phyloP scores from a whole-genome alignment of 2,329 filamentous ascomycete species.

The Penicillium griseofulvum region DNA sequence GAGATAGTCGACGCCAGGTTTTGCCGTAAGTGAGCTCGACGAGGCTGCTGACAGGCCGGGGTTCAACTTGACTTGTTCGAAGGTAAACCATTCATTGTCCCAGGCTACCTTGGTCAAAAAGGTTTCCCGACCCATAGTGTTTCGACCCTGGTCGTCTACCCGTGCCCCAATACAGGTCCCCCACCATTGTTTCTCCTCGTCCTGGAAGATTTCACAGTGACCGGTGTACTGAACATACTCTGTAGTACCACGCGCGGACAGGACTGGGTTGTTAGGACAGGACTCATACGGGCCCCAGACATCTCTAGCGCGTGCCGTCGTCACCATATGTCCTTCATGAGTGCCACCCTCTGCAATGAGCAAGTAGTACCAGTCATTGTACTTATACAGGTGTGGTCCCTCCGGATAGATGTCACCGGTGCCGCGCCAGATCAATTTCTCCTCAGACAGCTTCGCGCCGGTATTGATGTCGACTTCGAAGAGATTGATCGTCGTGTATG shows the following conservation, averaged over 20 bases:
- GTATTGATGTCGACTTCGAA: neutral
- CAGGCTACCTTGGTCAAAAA: slow-evolving; percentile 31
- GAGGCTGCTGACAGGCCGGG: slow-evolving; percentile 10
- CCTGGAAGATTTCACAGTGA: slow-evolving; percentile 24
- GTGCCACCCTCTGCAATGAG: slow-evolving; percentile 53
- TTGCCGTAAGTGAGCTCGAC: neutral
- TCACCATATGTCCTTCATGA: slow-evolving; percentile 48
- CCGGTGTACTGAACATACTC: slow-evolving; percentile 25
- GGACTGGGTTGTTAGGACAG: slow-evolving; percentile 46
- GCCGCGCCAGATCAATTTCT: neutral
- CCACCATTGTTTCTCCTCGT: slow-evolving; percentile 21
- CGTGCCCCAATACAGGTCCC: slow-evolving; percentile 19
- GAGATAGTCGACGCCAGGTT: slow-evolving; percentile 17
- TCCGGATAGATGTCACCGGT: slow-evolving; percentile 40
- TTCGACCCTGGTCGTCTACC: slow-evolving; percentile 18
- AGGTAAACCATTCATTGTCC: slow-evolving; percentile 15
- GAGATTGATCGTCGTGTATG: neutral
- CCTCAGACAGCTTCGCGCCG: neutral
- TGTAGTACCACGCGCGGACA: slow-evolving; percentile 40
- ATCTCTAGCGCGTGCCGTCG: slow-evolving; percentile 46
- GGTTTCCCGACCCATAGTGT: slow-evolving; percentile 34
- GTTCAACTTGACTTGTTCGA: slow-evolving; percentile 24
- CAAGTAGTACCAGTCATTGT: slow-evolving; percentile 52
- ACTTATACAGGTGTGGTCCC: slow-evolving; percentile 53
- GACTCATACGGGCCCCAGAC: slow-evolving; percentile 51